phyloP scores from a whole-genome alignment of 192 early-diverging fungal species.

The Backusella macrospora region DNA sequence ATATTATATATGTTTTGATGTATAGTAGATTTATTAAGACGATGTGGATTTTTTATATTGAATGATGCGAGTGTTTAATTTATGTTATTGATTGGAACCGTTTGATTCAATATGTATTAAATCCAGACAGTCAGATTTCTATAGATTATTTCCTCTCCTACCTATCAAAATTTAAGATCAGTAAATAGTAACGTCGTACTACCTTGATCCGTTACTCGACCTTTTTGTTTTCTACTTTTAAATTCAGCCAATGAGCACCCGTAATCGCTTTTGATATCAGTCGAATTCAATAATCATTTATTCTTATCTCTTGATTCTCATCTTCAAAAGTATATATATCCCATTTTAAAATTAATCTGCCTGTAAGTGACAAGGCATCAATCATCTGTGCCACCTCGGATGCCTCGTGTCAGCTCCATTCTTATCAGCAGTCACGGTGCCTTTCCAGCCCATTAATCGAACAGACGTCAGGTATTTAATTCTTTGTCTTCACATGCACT shows the following conservation, averaged over 20 bases:
- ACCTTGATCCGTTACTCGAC: not conserved
- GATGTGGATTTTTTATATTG: not conserved
- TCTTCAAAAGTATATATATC: constrained; percentile 14
- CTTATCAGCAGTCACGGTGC: constrained; percentile 11
- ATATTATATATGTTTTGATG: not conserved
- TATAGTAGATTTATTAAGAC: not conserved
- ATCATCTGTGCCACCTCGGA: constrained; percentile 8
- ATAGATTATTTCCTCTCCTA: not conserved
- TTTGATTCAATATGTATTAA: not conserved
- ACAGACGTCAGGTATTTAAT: not conserved
- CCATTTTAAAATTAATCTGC: not conserved
- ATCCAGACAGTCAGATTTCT: not conserved
- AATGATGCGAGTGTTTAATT: not conserved
- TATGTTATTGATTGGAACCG: not conserved
- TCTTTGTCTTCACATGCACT: not conserved
- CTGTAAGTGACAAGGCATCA: constrained; percentile 5
- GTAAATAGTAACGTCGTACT: constrained; percentile 3
- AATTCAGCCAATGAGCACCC: not conserved
- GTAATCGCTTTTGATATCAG: not conserved
- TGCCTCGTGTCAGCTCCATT: not conserved
- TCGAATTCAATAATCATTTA: not conserved
- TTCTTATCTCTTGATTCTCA: not conserved
- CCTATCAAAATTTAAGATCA: not conserved
- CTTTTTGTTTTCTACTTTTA: not conserved
- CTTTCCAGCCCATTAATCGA: not conserved